Evolutionary conservation across 768 basidiomycete species (phyloP).

Genomic region (Hebeloma cylindrosporum): DNA sequence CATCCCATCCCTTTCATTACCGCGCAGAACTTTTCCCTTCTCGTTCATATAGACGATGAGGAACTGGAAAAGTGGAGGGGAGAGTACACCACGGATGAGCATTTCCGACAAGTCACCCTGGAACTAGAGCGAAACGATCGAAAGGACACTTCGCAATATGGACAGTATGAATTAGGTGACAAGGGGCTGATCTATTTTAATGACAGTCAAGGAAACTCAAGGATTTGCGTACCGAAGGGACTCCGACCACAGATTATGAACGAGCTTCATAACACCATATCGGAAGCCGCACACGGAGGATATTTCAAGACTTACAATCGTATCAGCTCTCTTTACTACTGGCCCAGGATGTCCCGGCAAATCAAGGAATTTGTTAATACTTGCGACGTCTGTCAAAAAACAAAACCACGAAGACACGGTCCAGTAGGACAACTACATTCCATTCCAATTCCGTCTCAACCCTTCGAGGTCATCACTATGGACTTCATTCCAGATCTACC

Average conservation of each 20-base stretch:
- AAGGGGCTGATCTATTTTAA: constrained; percentile 24
- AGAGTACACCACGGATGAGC: neutral
- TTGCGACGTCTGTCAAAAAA: constrained; percentile 31
- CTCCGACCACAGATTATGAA: constrained; percentile 18
- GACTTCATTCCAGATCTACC: constrained; percentile 39
- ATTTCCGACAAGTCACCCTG: neutral
- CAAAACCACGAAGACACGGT: constrained; percentile 23
- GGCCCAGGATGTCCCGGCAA: constrained; percentile 30
- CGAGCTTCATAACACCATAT: constrained; percentile 24
- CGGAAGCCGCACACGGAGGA: constrained; percentile 30
- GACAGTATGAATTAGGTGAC: neutral
- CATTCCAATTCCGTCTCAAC: constrained; percentile 33
- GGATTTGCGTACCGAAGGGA: constrained; percentile 28
- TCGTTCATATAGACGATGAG: neutral
- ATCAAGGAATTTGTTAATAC: constrained; percentile 20
- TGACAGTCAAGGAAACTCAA: constrained; percentile 22
- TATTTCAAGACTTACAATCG: constrained; percentile 25
- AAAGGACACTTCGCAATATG: neutral
- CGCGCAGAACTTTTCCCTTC: neutral
- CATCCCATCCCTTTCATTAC: neutral
- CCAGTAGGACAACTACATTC: constrained; percentile 34
- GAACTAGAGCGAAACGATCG: neutral
- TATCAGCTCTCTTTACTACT: constrained; percentile 26
- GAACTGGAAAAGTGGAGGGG: constrained; percentile 1
- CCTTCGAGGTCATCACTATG: constrained; percentile 32